Evolutionary conservation across 495 filamentous ascomycete species (phyloP).

Genomic region (Penicillium samsonianum): DNA sequence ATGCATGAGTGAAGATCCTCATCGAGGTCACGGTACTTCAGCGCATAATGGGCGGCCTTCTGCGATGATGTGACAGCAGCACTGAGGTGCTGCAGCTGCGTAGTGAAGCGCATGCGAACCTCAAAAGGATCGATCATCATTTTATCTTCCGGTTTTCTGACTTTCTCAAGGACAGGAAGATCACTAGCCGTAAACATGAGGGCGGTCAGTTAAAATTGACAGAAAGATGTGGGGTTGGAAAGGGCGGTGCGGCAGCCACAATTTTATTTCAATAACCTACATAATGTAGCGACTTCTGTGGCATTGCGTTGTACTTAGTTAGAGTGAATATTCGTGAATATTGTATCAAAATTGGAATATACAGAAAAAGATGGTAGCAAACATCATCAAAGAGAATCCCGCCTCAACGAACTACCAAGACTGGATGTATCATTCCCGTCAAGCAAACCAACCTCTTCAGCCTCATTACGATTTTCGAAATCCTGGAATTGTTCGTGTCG

Average conservation of each 20-base stretch:
- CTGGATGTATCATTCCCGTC: constrained; percentile 44
- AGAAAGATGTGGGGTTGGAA: constrained; percentile 4
- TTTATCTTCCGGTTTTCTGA: constrained; percentile 9
- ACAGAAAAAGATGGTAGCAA: constrained; percentile 17
- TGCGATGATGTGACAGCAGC: constrained; percentile 85
- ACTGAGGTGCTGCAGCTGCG: constrained; percentile 81
- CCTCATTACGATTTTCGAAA: constrained; percentile 41
- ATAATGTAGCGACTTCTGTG: background rate
- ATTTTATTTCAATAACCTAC: background rate
- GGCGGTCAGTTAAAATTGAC: background rate
- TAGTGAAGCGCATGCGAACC: constrained; percentile 95
- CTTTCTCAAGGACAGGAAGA: background rate
- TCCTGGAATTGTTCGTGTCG: constrained; percentile 41
- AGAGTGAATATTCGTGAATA: background rate
- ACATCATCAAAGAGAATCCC: constrained; percentile 35
- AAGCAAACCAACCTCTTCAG: constrained; percentile 56
- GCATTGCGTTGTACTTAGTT: too few species aligned
- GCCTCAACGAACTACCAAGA: constrained; percentile 38
- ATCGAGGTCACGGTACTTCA: constrained; percentile 88
- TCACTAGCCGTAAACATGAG: constrained; percentile 4
- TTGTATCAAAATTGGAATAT: background rate
- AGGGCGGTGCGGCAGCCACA: constrained; percentile 3
- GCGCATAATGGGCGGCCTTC: constrained; percentile 91
- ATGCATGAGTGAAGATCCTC: constrained; percentile 98
- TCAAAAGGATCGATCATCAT: constrained; percentile 94